Percentiles rank a stretch among this genome's conserved stretches.
phyloP scores from a whole-genome alignment of 1,284 basidiomycete genomes.

The Cutaneotrichosporon mucoides region DNA sequence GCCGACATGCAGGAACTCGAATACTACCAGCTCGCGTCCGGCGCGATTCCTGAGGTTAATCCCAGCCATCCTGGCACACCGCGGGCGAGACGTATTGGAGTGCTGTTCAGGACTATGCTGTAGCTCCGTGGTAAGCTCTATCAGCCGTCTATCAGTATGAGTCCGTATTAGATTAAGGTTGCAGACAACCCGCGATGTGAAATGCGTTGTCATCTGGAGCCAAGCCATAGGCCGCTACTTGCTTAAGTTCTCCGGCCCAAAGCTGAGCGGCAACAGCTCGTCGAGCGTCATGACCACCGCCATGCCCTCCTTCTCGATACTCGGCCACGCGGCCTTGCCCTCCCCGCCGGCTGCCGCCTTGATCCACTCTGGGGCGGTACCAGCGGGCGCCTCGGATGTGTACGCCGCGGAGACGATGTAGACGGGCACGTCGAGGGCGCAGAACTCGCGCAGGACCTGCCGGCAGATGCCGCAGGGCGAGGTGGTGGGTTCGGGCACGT shows the following conservation, averaged over 20 bases:
- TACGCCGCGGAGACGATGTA: constrained; percentile 60
- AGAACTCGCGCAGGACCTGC: constrained; percentile 87
- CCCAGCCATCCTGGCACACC: too few relatives aligned
- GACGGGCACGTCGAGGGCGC: constrained; percentile 65
- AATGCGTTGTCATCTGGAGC: too few relatives aligned
- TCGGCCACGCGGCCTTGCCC: neutral
- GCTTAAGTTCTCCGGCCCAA: constrained; percentile 67
- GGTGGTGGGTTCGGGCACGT: constrained; percentile 58
- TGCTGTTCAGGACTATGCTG: too few relatives aligned
- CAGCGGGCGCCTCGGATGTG: constrained; percentile 33
- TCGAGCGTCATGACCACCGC: constrained; percentile 55
- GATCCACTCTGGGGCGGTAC: constrained; percentile 16
- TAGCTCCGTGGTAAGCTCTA: too few relatives aligned
- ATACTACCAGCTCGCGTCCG: too few relatives aligned
- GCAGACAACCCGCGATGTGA: too few relatives aligned
- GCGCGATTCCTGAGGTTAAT: too few relatives aligned
- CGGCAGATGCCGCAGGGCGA: constrained; percentile 90
- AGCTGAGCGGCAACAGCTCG: constrained; percentile 76
- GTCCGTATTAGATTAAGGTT: too few relatives aligned
- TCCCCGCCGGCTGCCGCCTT: constrained; percentile 10
- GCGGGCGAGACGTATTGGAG: too few relatives aligned
- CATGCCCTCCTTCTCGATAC: neutral
- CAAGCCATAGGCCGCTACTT: too few relatives aligned
- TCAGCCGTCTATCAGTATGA: too few relatives aligned
- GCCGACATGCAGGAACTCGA: too few relatives aligned